Evolutionary conservation across 2,329 filamentous ascomycete genomes (phyloP).

Genomic region (Leptodontidium sp.): DNA sequence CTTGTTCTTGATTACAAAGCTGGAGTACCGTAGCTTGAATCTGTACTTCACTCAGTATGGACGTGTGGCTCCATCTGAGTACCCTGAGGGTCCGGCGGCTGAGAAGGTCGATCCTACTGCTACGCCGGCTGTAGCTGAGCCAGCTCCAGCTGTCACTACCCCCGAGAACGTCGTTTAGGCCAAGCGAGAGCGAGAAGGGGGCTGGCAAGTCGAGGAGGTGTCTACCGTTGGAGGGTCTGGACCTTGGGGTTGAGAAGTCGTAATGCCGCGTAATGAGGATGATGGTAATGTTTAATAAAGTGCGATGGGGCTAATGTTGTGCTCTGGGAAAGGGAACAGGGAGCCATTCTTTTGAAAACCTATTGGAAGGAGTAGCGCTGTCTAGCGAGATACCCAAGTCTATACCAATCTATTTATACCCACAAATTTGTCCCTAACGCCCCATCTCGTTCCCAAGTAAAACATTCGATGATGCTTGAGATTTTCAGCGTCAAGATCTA

Average conservation of each 20-base stretch:
- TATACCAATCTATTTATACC: background rate
- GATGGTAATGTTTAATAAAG: constrained; percentile 6
- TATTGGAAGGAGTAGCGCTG: background rate
- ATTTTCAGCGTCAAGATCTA: background rate
- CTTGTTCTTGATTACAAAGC: constrained; percentile 29
- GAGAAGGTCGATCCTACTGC: constrained; percentile 28
- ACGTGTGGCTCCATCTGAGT: constrained; percentile 35
- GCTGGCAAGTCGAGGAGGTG: background rate
- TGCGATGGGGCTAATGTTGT: background rate
- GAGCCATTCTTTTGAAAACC: background rate
- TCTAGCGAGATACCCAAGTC: constrained; percentile 12
- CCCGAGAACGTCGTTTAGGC: constrained; percentile 5
- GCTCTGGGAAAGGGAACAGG: background rate
- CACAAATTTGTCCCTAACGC: background rate
- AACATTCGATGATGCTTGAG: too few relatives aligned
- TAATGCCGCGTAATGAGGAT: too few relatives aligned
- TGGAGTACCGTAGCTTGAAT: constrained; percentile 40
- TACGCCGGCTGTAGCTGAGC: constrained; percentile 10
- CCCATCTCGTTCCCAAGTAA: too few relatives aligned
- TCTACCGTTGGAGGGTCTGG: too few relatives aligned
- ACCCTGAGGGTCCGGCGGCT: constrained; percentile 30
- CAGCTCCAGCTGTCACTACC: constrained; percentile 9
- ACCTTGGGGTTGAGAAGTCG: too few relatives aligned
- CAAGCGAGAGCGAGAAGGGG: background rate
- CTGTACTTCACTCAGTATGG: constrained; percentile 44